Evolutionary conservation across 768 basidiomycete species (phyloP).

Genomic region (Kwoniella europaea): DNA sequence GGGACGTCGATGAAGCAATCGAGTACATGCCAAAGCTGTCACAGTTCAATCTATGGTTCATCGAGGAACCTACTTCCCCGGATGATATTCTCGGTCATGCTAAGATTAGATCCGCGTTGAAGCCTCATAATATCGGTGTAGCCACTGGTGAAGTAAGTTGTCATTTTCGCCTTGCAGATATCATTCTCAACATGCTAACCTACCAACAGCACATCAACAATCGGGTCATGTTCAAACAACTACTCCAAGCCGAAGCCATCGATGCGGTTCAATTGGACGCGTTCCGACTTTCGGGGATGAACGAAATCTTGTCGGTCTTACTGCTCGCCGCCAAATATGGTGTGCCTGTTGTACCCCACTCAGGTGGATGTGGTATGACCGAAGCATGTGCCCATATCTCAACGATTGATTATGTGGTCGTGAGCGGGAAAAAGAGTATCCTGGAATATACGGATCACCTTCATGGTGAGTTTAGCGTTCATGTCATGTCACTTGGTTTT

Average conservation of each 20-base stretch:
- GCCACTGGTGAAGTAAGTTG: constrained; percentile 73
- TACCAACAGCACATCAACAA: constrained; percentile 74
- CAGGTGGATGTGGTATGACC: constrained; percentile 79
- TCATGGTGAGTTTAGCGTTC: background rate
- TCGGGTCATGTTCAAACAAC: constrained; percentile 89
- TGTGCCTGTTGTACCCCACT: constrained; percentile 85
- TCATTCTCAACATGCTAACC: too few relatives aligned
- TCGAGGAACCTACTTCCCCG: constrained; percentile 88
- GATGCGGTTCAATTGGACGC: constrained; percentile 93
- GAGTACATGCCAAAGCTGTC: constrained; percentile 78
- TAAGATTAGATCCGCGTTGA: constrained; percentile 67
- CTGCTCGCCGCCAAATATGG: constrained; percentile 79
- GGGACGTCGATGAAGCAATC: constrained; percentile 69
- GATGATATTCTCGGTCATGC: constrained; percentile 76
- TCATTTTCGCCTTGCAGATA: too few relatives aligned
- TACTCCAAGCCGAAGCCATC: constrained; percentile 80
- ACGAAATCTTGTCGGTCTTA: constrained; percentile 81
- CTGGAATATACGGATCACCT: constrained; percentile 22
- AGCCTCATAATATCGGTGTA: constrained; percentile 78
- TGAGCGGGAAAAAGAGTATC: constrained; percentile 39
- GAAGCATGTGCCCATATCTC: constrained; percentile 48
- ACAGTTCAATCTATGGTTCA: constrained; percentile 63
- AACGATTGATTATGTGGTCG: constrained; percentile 36
- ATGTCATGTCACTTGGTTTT: constrained; percentile 16
- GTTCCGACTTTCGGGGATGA: constrained; percentile 89